A percentile compares a stretch with the other conserved stretches of the same genome.
These are phyloP conservation scores for Aspergillus pseudoterreus DNA, from an alignment of 2,329 filamentous ascomycete genomes.

Conservation along the genomic window DNA sequence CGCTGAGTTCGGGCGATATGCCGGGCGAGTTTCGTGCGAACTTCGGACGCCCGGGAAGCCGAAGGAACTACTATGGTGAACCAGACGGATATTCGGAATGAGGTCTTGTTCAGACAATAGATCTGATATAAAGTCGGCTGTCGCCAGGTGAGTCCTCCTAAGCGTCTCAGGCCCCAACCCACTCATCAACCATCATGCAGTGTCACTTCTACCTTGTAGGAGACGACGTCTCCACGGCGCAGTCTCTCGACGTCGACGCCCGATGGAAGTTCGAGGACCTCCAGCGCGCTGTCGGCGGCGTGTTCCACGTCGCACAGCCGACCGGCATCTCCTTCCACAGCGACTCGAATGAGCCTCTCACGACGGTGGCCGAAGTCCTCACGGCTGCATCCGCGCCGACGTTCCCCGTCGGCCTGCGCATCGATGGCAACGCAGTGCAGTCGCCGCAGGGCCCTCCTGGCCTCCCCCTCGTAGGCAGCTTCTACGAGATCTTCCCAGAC, in stretches of 20 bases:
- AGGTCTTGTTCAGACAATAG: neutral
- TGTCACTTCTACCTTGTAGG: slow-evolving; percentile 17
- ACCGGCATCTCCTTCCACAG: slow-evolving; percentile 27
- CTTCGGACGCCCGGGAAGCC: slow-evolving; percentile 4
- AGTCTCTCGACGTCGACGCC: slow-evolving; percentile 49
- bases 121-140: neutral
- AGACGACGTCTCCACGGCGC: slow-evolving; percentile 31
- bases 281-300: slow-evolving; percentile 49
- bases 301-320: slow-evolving; percentile 43
- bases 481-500: slow-evolving; percentile 53
- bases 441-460: slow-evolving; percentile 17
- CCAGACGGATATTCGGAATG: neutral
- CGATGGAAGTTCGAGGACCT: slow-evolving; percentile 51
- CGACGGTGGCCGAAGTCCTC: slow-evolving; percentile 7
- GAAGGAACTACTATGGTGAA: neutral
- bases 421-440: slow-evolving; percentile 20
- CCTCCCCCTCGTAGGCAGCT: slow-evolving; percentile 45
- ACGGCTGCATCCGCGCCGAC: neutral
- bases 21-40: slow-evolving; percentile 11
- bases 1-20: neutral
- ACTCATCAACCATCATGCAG: slow-evolving; percentile 2
- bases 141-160: neutral
- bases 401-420: slow-evolving; percentile 15
- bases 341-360: slow-evolving; percentile 1
- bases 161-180: too few relatives aligned